phyloP scores from a whole-genome alignment of 768 basidiomycete genomes.

The Boletus vermiculosoides region DNA sequence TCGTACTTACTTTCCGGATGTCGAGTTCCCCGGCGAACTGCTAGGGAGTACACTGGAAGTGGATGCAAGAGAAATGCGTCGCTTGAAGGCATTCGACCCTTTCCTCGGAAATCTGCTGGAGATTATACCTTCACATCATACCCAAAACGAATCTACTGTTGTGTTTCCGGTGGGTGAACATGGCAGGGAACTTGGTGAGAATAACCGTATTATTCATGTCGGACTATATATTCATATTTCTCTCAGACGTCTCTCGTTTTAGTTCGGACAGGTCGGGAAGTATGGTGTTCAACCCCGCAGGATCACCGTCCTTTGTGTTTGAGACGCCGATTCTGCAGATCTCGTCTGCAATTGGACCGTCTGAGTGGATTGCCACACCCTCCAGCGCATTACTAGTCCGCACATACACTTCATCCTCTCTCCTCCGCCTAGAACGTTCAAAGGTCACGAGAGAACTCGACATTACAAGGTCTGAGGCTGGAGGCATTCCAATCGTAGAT shows the following conservation, averaged over 20 bases:
- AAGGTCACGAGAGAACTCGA: constrained; percentile 35
- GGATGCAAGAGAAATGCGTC: constrained; percentile 38
- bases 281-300: constrained; percentile 34
- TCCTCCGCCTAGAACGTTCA: constrained; percentile 34
- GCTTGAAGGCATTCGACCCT: constrained; percentile 53
- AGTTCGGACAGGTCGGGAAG: constrained; percentile 16
- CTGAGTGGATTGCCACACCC: constrained; percentile 11
- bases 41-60: constrained; percentile 53
- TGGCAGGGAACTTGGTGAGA: constrained; percentile 59
- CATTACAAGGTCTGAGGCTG: constrained; percentile 42
- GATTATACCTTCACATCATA: constrained; percentile 32
- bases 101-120: constrained; percentile 55
- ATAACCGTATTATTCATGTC: neutral
- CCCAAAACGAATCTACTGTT: constrained; percentile 33
- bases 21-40: constrained; percentile 70
- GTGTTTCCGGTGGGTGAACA: constrained; percentile 67
- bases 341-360: constrained; percentile 31
- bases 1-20: constrained; percentile 67
- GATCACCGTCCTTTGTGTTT: constrained; percentile 46
- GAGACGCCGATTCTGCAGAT: constrained; percentile 72
- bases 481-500: constrained; percentile 46
- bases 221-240: constrained; percentile 4
- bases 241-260: constrained; percentile 51
- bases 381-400: constrained; percentile 38
- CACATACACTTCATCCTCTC: constrained; percentile 44